A percentile compares a stretch with the other conserved stretches of the same genome.
Conservation (phyloP, 208 protist species). For the Trypanosoma mega region DNA sequence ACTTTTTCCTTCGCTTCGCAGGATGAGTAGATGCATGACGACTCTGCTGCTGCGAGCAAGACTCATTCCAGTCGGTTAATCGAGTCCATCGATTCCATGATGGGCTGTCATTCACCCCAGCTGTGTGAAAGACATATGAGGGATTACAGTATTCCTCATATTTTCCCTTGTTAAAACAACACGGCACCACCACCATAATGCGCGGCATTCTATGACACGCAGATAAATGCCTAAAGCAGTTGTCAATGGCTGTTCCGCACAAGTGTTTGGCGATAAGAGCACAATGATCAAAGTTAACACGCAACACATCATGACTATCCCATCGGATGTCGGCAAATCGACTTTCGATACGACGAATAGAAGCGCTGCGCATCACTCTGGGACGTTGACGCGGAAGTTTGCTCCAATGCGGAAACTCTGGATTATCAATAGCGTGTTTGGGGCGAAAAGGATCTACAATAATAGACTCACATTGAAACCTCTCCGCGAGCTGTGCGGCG, state of each 20-base stretch:
- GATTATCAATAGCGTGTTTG: constrained; percentile 62
- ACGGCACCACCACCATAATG: constrained; percentile 73
- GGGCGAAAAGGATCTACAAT: constrained; percentile 77
- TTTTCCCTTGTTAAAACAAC: constrained; percentile 67
- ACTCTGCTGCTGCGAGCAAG: constrained; percentile 21
- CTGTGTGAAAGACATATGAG: constrained; percentile 34
- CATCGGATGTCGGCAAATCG: constrained; percentile 54
- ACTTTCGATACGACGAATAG: constrained; percentile 36
- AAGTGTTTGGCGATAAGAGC: constrained; percentile 82
- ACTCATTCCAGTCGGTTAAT: constrained; percentile 74
- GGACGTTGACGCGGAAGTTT: constrained; percentile 29
- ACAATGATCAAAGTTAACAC: constrained; percentile 30
- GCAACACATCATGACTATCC: constrained; percentile 31
- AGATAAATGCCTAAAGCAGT: constrained; percentile 58
- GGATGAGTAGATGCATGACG: neutral
- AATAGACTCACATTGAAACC: constrained; percentile 52
- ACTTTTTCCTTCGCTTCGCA: constrained; percentile 24
- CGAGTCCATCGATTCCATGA: constrained; percentile 40
- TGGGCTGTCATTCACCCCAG: constrained; percentile 32
- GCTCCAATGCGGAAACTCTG: constrained; percentile 45
- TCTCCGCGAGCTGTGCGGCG: constrained; percentile 60
- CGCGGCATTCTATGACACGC: constrained; percentile 47
- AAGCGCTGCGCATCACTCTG: constrained; percentile 24
- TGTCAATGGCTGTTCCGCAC: constrained; percentile 74
- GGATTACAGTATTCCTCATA: constrained; percentile 60